Conservation (phyloP, 257 asterid species). For the Oldenlandia corymbosa region DNA sequence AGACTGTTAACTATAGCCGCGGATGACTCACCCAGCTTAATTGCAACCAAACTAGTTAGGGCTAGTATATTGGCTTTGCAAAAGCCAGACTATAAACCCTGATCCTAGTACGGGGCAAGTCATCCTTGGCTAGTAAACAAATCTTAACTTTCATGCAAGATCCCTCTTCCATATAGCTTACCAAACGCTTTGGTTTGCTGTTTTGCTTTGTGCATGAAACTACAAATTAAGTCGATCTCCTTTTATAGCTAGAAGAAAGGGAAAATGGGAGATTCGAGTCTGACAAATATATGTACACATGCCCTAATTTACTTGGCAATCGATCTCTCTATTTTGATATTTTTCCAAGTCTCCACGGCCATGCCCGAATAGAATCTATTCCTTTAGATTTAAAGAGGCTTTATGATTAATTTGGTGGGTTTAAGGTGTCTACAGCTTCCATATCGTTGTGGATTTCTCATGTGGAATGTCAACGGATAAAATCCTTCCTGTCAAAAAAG, state of each 20-base stretch:
- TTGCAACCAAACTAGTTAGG: neutral
- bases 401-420: neutral
- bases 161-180: neutral
- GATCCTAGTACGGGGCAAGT: constrained; percentile 3
- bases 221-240: neutral
- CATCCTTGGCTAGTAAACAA: constrained; percentile 18
- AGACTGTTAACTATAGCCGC: constrained; percentile 5
- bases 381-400: neutral
- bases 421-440: neutral
- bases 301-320: no score
- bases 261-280: no score
- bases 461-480: constrained; percentile 14
- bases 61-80: no score
- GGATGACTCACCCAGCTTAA: constrained; percentile 2
- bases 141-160: constrained; percentile 8
- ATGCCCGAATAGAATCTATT: constrained; percentile 9
- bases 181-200: no score
- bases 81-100: no score
- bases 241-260: constrained; percentile 8
- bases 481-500: no score
- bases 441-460: neutral
- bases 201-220: no score
- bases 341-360: neutral
- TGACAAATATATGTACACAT: no score
- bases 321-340: neutral